Evolutionary conservation across 2,329 filamentous ascomycete species (phyloP), one percentile per base, ranked within the genome.

Genomic region (Ophiocordyceps camponoti-floridani): DNA sequence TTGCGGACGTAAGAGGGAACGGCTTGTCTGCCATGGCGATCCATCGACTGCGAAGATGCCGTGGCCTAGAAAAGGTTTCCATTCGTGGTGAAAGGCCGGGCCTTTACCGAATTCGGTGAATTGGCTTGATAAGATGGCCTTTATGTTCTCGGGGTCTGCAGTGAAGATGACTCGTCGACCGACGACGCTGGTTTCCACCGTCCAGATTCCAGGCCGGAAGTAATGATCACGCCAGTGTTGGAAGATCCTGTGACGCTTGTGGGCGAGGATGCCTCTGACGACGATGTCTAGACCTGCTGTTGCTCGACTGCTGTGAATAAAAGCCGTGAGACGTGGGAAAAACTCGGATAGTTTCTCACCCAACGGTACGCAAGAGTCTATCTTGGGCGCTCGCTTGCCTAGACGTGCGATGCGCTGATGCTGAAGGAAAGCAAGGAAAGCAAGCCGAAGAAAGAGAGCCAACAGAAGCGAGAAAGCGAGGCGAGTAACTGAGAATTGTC

Each of bases 31-130:
- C 88, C 88, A 94, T 44, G 71, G 63, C 26, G 77, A 67, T 12
- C 82, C 81, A 56, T 95, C 88, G 0, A 85, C 93, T 10, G 78
- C 79, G 61, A 84, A 86, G 66, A 84, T 85, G 62, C 76, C 55
- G 53, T 84, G 72, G 26, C 82, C 83, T 23, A 93, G 65, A 50
- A 84, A 93, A 18, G 77, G 73, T 45, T 74, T 68, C 82, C 83
- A 94, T 46, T 88, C 81, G 8, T 61, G 52, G 52, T 88, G 80
- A 63, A 94, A 94, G 28, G 68, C 62, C 50, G 77, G 63, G 8
- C 86, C 86, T 57, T 94, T 87, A 53, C 86, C 87, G 57, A 79
- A 95, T 57, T 94, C 84, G 40, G 48, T 46, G 56, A 94, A 95
- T 56, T 94, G 85, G 1, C 82, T 82, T 0, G 87, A 84, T 26